Base-by-base conservation (phyloP, 345 rosid species). In the Camelina sativa region DNA sequence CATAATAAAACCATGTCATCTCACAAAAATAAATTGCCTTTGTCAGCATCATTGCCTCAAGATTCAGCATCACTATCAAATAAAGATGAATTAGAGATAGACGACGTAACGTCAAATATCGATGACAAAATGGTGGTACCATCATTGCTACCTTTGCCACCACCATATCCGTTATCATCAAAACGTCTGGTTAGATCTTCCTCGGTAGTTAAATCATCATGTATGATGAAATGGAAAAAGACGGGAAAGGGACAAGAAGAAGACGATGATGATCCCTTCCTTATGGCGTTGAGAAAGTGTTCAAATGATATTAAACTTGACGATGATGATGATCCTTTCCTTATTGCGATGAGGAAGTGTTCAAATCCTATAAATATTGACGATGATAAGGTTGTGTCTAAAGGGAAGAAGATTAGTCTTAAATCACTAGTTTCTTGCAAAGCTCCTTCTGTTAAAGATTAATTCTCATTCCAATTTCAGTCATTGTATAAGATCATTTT, bases 381-480 rank as follows among this genome's bases (percentile, higher is more conserved):
- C 23, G 23, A 38, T 66, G 43, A 13, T 30, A 60, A 40, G 48
- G 48, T 28, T 59, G 11, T 59, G 20, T 50, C 28, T 40, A 60
- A 41, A 67, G 47, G 54, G 7, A 67, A 51, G 11, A 67, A 51
- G 48, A 43, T 12, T 40, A 61, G 28, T 19, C 32, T 69, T 8
- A 69, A 44, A 19, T 22, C 58, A 20, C 30, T 76, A n/a, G 55
- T 76, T 53, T 61, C 69, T 76, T 61, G 74, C 64, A 53, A 43
- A 61, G 56, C 48, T 68, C 69, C 69, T 61, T 8, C 64, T 53
- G 58, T 68, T 53, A 61, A 23, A 34, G 48, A 61, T 22, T 69
- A 53, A 6, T 51, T 32, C 61, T 41, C 6, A 7, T 34, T 55
- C 28, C 12, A n/a, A 1, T 46, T 60, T 20, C 32, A 32, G 46